phyloP scores from a whole-genome alignment of 176 grass and related monocot genomes.

The Calamus simplicifolius region DNA sequence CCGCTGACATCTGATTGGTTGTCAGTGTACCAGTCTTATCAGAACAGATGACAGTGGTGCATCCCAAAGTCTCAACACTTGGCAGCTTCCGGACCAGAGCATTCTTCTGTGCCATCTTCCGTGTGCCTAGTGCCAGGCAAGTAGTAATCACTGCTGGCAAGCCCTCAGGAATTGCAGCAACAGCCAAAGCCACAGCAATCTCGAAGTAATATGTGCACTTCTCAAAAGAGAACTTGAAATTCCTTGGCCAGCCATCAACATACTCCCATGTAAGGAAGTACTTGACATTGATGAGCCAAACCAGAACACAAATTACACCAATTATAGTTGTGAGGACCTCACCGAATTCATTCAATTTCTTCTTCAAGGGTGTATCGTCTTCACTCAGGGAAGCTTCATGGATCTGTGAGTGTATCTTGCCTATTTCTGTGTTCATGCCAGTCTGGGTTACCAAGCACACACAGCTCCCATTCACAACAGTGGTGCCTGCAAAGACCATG shows the following conservation, averaged over 20 bases:
- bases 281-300: conserved; percentile 21
- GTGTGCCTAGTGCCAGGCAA: conserved; percentile 13
- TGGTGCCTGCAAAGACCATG: conserved; percentile 82
- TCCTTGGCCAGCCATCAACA: conserved; percentile 17
- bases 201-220: conserved; percentile 23
- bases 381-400: conserved; percentile 21
- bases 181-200: conserved; percentile 21
- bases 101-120: conserved; percentile 22
- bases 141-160: conserved; percentile 15
- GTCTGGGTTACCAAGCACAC: conserved; percentile 78
- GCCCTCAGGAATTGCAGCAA: conserved; percentile 18
- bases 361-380: conserved; percentile 18
- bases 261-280: conserved; percentile 16
- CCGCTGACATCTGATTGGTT: conserved; percentile 16
- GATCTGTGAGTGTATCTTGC: conserved; percentile 38
- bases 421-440: conserved; percentile 87
- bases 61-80: conserved; percentile 21
- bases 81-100: conserved; percentile 14
- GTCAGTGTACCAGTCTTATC: conserved; percentile 20
- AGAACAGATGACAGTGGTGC: conserved; percentile 20
- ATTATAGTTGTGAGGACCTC: conserved; percentile 14
- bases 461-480: conserved; percentile 75
- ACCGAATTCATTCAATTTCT: conserved; percentile 18
- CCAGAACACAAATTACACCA: conserved; percentile 17
- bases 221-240: conserved; percentile 20